These are phyloP conservation scores for Magnaporthiopsis poae DNA, from an alignment of 2,329 filamentous ascomycete genomes.

Conservation along the genomic window DNA sequence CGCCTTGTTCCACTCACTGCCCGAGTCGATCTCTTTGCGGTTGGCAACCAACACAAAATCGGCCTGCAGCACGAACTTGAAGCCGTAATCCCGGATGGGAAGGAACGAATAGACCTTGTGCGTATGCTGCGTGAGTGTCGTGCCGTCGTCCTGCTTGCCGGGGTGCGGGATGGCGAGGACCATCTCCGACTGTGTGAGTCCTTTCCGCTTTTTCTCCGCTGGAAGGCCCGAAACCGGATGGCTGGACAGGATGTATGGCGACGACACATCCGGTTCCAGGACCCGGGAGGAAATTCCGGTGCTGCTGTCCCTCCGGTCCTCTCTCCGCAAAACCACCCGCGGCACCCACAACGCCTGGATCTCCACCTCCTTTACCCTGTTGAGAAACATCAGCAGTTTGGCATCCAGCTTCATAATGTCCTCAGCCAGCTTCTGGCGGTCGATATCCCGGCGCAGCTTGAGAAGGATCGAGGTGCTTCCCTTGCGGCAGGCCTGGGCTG, in stretches of 20 bases:
- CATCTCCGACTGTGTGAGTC: constrained; percentile 24
- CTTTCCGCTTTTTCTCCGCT: constrained; percentile 15
- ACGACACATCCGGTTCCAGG: constrained; percentile 22
- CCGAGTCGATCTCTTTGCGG: constrained; percentile 24
- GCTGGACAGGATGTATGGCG: constrained; percentile 18
- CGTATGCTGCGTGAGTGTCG: constrained; percentile 26
- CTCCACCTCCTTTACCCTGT: constrained; percentile 21
- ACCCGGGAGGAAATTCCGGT: constrained; percentile 8
- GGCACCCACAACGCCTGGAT: too few relatives aligned
- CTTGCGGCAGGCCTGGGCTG: constrained; percentile 7
- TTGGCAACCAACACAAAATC: constrained; percentile 38
- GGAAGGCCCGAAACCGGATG: constrained; percentile 24
- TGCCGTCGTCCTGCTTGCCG: constrained; percentile 8
- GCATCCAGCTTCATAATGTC: constrained; percentile 13
- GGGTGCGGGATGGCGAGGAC: constrained; percentile 36
- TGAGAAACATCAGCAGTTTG: constrained; percentile 31
- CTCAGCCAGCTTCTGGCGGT: constrained; percentile 9
- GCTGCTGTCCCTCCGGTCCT: neutral
- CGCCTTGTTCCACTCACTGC: neutral
- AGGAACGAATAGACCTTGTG: constrained; percentile 37
- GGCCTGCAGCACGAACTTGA: constrained; percentile 39
- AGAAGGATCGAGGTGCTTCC: constrained; percentile 28
- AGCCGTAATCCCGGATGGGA: constrained; percentile 30
- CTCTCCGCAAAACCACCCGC: constrained; percentile 1
- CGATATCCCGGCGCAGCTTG: constrained; percentile 21